A percentile compares a stretch with the other conserved stretches of the same genome.
These are phyloP conservation scores for Durotheca rogersii DNA, from an alignment of 495 filamentous ascomycete species.

Conservation along the genomic window DNA sequence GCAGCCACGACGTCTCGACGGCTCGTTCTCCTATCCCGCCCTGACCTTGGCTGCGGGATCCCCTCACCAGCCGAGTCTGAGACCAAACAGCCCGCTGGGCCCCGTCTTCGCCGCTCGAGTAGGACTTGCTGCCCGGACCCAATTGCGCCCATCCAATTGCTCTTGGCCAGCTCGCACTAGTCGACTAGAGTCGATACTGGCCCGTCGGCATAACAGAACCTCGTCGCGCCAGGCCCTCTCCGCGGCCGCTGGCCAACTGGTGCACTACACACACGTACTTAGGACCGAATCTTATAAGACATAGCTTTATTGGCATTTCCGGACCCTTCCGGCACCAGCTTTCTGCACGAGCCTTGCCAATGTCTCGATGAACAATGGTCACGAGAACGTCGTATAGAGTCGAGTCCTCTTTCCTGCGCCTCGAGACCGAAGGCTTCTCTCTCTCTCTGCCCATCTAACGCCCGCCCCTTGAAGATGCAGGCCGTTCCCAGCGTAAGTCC, in stretches of 20 bases:
- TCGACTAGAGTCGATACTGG: constrained; percentile 26
- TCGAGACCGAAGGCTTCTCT: constrained; percentile 40
- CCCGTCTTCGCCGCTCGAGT: background rate
- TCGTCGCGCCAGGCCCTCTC: constrained; percentile 29
- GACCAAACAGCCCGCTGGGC: no score
- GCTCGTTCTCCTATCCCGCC: no score
- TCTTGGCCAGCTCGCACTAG: background rate
- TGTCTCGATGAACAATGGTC: constrained; percentile 39
- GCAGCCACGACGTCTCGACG: background rate
- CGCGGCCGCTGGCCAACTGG: constrained; percentile 23
- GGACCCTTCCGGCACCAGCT: constrained; percentile 22
- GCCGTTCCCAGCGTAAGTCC: constrained; percentile 64
- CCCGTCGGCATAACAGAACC: constrained; percentile 15
- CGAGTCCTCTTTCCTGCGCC: constrained; percentile 39
- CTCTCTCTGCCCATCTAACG: constrained; percentile 43
- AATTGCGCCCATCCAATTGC: constrained; percentile 4
- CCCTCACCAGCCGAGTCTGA: no score
- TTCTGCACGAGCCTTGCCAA: no score
- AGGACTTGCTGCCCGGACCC: constrained; percentile 7
- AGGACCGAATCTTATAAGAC: constrained; percentile 17
- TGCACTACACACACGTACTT: constrained; percentile 13
- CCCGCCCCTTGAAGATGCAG: constrained; percentile 55
- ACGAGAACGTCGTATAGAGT: constrained; percentile 35
- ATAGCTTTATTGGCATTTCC: constrained; percentile 33
- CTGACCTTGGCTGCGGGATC: no score